Evolutionary conservation across 768 basidiomycete genomes (phyloP).

Genomic region (Cystofilobasidium macerans): DNA sequence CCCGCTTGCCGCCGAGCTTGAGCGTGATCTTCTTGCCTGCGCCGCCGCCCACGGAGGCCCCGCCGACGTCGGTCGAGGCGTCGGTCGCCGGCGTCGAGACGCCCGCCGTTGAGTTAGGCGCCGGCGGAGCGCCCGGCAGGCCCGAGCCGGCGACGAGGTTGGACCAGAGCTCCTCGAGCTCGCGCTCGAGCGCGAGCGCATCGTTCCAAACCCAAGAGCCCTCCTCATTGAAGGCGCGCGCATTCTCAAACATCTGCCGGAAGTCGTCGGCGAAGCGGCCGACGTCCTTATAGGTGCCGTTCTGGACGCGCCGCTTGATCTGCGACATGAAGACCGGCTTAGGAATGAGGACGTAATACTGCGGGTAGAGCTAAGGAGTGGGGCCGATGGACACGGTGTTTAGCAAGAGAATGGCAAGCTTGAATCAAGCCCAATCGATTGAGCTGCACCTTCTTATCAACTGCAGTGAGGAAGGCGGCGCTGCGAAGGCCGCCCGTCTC

Average conservation of each 20-base stretch:
- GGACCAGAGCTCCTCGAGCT: constrained; percentile 18
- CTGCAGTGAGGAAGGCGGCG: constrained; percentile 35
- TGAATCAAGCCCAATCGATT: background rate
- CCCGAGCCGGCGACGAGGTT: constrained; percentile 7
- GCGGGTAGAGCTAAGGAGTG: constrained; percentile 61
- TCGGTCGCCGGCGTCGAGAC: background rate
- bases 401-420: no score
- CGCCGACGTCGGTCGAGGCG: background rate
- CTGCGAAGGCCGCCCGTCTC: constrained; percentile 34
- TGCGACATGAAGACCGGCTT: constrained; percentile 78
- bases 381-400: no score
- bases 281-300: constrained; percentile 29
- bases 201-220: constrained; percentile 91
- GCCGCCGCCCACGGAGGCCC: no score
- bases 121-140: constrained; percentile 14
- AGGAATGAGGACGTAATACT: constrained; percentile 80
- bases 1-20: constrained; percentile 10
- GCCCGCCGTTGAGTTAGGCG: background rate
- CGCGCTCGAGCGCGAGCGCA: constrained; percentile 48
- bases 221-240: constrained; percentile 84
- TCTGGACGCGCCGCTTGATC: constrained; percentile 53
- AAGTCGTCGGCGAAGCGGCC: constrained; percentile 10
- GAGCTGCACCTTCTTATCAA: constrained; percentile 39
- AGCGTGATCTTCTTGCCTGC: constrained; percentile 14
- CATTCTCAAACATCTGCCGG: constrained; percentile 84